Base-by-base conservation (phyloP, 192 early-diverging fungal genomes). In the Podila horticola region DNA sequence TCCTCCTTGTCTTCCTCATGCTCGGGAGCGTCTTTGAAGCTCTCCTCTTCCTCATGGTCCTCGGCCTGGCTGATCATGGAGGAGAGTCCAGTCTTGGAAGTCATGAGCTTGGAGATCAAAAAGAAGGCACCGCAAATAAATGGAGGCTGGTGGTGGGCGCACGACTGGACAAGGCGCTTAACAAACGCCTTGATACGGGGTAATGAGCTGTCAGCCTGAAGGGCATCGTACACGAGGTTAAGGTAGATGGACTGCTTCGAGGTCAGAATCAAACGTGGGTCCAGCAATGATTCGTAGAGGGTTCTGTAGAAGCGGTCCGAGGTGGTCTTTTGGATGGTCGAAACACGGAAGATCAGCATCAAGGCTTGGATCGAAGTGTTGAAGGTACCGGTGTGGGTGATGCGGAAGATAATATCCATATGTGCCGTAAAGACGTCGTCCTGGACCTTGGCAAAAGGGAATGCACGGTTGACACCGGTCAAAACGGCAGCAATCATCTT, bases 181-280 rank as follows among this genome's bases (percentile, higher is more conserved):
- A 97, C 83, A 87, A 98, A 98, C 7, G 96, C 91, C 82, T 92
- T 89, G 26, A 93, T 86, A 17, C 97, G 87, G 9, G 83, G 71
- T 19, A 88, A 75, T 60, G 87, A 86, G 7, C 83, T 71, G 75
- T 99, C 98, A 41, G 90, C 85, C 70, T 91, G 92, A 6, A 99
- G 83, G 22, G 96, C 92, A 58, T 93, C 90, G 88, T 88, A 97
- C 7, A 99, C 83, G 20, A 99, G 85, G 77, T 99, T 99, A 58
- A 98, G 88, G 79, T 95, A 98, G 88, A 97, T 90, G 26, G 96
- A 94, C 69, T 97, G 96, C 84, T 97, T 96, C 20, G 95, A 96
- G 15, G 92, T 87, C 41, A 84, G 75, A 29, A 88, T 66, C 22
- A 98, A 81, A 29, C 97, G 90, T 29, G 91, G 88, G 69, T 99